These are phyloP conservation scores for Boehmeria nivea DNA, from an alignment of 306 rosid species.

Conservation along the genomic window DNA sequence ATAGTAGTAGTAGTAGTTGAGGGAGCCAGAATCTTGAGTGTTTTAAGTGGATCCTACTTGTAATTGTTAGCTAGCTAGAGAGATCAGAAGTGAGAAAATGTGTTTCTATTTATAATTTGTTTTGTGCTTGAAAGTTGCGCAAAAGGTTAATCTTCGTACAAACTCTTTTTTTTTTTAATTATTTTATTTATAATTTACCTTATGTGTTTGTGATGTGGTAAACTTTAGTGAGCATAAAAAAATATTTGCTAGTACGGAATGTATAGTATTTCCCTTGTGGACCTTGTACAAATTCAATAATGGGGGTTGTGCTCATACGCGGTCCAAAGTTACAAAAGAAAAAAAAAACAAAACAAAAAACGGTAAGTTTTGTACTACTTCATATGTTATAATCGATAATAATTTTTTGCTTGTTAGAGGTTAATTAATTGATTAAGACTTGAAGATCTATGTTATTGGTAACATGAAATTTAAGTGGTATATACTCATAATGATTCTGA, in stretches of 20 bases:
- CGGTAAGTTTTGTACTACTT: neutral
- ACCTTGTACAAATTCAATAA: neutral
- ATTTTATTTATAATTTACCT: neutral
- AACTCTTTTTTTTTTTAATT: neutral
- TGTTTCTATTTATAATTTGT: too few relatives aligned
- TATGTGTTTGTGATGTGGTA: neutral
- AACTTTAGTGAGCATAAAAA: neutral
- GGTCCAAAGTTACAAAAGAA: neutral
- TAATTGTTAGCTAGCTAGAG: neutral
- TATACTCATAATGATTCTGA: too few relatives aligned
- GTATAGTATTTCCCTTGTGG: neutral
- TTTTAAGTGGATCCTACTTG: conserved; percentile 1
- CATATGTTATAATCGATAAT: too few relatives aligned
- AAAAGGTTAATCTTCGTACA: neutral
- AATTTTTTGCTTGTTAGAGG: too few relatives aligned
- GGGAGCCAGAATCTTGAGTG: conserved; percentile 6
- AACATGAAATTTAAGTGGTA: too few relatives aligned
- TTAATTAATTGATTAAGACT: too few relatives aligned
- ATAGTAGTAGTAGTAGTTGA: neutral
- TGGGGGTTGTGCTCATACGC: too few relatives aligned
- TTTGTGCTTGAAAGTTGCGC: too few relatives aligned
- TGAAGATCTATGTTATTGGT: too few relatives aligned
- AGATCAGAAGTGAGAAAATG: too few relatives aligned
- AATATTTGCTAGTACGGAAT: too few relatives aligned
- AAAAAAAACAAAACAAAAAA: neutral